Evolutionary conservation across 129 eudicot species (phyloP).

Genomic region (Centella asiatica): DNA sequence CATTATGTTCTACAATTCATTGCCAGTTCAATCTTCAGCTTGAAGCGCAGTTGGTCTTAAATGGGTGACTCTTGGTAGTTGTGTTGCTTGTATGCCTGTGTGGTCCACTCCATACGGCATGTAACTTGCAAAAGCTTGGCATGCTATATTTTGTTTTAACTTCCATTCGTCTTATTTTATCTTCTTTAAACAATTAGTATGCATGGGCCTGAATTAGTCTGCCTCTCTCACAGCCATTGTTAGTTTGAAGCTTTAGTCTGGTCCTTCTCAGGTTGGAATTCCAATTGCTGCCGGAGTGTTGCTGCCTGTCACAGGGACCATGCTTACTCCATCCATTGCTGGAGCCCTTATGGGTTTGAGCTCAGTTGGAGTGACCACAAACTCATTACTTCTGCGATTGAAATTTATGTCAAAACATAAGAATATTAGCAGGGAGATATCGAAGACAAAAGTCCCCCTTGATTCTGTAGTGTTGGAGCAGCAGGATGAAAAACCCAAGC

Average conservation of each 20-base stretch:
- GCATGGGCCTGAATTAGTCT: constrained; percentile 23
- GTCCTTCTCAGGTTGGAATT: constrained; percentile 56
- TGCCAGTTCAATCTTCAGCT: no score
- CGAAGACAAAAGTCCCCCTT: constrained; percentile 9
- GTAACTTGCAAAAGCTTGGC: no score
- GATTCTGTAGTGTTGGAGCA: constrained; percentile 13
- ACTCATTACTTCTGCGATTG: constrained; percentile 77
- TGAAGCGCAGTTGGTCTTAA: no score
- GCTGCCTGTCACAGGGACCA: constrained; percentile 76
- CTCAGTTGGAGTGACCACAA: constrained; percentile 86
- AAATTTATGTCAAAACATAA: constrained; percentile 47
- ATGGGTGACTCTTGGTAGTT: no score
- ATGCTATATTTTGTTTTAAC: no score
- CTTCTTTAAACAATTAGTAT: background rate
- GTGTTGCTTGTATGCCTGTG: no score
- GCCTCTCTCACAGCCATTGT: constrained; percentile 6
- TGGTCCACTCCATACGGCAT: no score
- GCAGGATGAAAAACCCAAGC: constrained; percentile 37
- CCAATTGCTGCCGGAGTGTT: constrained; percentile 90
- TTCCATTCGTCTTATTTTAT: no score
- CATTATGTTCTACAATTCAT: no score
- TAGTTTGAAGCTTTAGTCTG: constrained; percentile 4
- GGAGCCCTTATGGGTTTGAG: constrained; percentile 97
- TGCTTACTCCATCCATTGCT: constrained; percentile 96
- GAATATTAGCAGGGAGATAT: constrained; percentile 10